Evolutionary conservation across 108 stramenopile genomes (phyloP).

Genomic region (Mediolabrus comicus): DNA sequence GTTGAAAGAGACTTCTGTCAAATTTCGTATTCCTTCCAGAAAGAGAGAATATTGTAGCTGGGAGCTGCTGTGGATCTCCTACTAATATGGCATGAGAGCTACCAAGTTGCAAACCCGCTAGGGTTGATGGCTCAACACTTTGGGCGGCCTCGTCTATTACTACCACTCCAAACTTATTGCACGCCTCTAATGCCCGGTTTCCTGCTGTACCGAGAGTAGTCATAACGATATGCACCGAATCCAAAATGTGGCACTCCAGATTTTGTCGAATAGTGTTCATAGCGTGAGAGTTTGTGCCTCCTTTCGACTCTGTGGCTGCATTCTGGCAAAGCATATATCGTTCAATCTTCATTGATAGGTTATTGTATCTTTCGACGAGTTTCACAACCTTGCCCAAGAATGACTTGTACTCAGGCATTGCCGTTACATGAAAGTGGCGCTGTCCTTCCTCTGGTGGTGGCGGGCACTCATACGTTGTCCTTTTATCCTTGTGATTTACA

Average conservation of each 20-base stretch:
- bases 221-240: constrained; percentile 93
- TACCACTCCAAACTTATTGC: constrained; percentile 92
- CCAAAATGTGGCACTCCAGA: constrained; percentile 82
- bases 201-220: constrained; percentile 95
- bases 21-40: constrained; percentile 82
- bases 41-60: constrained; percentile 94
- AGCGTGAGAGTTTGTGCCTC: constrained; percentile 24
- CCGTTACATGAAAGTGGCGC: constrained; percentile 47
- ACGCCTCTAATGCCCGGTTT: constrained; percentile 74
- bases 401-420: constrained; percentile 83
- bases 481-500: constrained; percentile 85
- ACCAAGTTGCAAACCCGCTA: constrained; percentile 91
- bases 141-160: constrained; percentile 99
- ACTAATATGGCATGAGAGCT: constrained; percentile 88
- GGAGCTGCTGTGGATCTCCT: constrained; percentile 97
- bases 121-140: constrained; percentile 92
- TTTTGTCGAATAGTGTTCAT: constrained; percentile 54
- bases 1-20: constrained; percentile 94
- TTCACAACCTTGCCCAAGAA: constrained; percentile 71
- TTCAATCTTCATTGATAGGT: constrained; percentile 65
- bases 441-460: constrained; percentile 83
- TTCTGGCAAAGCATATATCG: constrained; percentile 50
- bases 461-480: constrained; percentile 76
- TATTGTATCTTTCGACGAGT: constrained; percentile 73
- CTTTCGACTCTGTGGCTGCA: constrained; percentile 13